Evolutionary conservation across 495 filamentous ascomycete genomes (phyloP).

Genomic region (Neurospora terricola): DNA sequence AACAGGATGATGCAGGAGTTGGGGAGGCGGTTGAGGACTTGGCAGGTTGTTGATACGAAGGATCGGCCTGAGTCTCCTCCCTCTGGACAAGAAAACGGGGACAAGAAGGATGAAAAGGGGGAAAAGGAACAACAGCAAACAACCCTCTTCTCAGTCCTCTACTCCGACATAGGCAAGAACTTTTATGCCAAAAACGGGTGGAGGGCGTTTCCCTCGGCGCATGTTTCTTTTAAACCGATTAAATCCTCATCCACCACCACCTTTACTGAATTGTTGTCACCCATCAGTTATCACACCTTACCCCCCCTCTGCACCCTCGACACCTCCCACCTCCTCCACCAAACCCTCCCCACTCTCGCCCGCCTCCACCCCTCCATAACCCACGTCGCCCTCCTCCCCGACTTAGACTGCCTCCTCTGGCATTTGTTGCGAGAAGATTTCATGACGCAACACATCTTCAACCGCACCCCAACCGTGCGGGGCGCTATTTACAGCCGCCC

Average conservation of each 20-base stretch:
- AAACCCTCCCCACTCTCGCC: constrained; percentile 33
- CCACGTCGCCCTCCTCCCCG: constrained; percentile 61
- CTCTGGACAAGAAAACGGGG: not conserved
- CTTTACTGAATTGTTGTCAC: too few relatives aligned
- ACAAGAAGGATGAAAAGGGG: constrained; percentile 16
- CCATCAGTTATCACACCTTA: constrained; percentile 24
- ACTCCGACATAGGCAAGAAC: constrained; percentile 89
- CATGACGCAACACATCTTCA: constrained; percentile 46
- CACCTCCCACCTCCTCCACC: constrained; percentile 35
- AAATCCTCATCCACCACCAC: too few relatives aligned
- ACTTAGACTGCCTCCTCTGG: constrained; percentile 67
- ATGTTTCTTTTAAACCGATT: constrained; percentile 49
- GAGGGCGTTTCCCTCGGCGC: constrained; percentile 59
- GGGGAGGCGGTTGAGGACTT: constrained; percentile 21
- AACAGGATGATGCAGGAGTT: constrained; percentile 47
- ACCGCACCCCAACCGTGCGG: constrained; percentile 47
- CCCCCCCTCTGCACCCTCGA: constrained; percentile 47
- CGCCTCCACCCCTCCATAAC: constrained; percentile 28
- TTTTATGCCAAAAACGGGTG: constrained; percentile 83
- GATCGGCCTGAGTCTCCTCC: not conserved
- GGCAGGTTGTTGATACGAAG: constrained; percentile 17
- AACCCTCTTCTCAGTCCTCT: constrained; percentile 61
- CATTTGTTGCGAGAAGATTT: constrained; percentile 83
- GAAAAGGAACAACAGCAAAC: not conserved
- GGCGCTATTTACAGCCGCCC: constrained; percentile 50